Percentiles rank a stretch among this genome's conserved stretches.
Conservation (phyloP, 352 stramenopile species). For the Blastocystis sp. region DNA sequence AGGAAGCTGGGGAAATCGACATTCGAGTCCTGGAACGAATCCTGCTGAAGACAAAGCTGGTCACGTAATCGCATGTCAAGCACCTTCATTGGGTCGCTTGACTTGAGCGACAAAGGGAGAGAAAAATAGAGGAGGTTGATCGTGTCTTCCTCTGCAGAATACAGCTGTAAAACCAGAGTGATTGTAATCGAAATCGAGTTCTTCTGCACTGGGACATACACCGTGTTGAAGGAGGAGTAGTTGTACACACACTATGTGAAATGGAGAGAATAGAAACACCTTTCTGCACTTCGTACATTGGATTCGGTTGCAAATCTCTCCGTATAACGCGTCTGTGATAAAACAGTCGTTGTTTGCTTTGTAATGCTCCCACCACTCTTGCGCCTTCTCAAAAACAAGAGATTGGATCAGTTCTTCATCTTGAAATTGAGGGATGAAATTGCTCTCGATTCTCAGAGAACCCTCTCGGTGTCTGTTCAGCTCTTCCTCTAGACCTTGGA, state of each 20-base stretch:
- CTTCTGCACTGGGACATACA: slow-evolving; percentile 28
- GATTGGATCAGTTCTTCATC: neutral
- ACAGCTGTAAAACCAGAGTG: slow-evolving; percentile 1
- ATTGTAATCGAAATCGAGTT: neutral
- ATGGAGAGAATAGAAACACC: neutral
- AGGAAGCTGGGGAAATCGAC: neutral
- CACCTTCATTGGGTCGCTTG: slow-evolving; percentile 17
- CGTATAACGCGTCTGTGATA: slow-evolving; percentile 37
- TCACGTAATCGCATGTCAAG: slow-evolving; percentile 36
- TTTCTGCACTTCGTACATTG: slow-evolving; percentile 44
- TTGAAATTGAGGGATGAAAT: neutral
- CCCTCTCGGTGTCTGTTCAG: neutral
- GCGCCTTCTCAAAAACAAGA: neutral
- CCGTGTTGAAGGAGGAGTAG: slow-evolving; percentile 24
- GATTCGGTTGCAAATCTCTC: slow-evolving; percentile 52
- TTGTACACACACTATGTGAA: slow-evolving; percentile 8
- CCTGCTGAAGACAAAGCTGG: neutral
- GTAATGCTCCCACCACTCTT: slow-evolving; percentile 44
- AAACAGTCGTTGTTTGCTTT: neutral
- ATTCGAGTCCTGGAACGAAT: neutral
- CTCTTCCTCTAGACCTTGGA: slow-evolving; percentile 54
- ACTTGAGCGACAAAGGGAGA: neutral
- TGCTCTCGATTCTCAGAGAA: neutral
- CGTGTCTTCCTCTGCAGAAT: neutral
- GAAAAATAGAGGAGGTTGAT: slow-evolving; percentile 19